phyloP scores from a whole-genome alignment of 2,329 filamentous ascomycete genomes.

The Fusarium sp. region DNA sequence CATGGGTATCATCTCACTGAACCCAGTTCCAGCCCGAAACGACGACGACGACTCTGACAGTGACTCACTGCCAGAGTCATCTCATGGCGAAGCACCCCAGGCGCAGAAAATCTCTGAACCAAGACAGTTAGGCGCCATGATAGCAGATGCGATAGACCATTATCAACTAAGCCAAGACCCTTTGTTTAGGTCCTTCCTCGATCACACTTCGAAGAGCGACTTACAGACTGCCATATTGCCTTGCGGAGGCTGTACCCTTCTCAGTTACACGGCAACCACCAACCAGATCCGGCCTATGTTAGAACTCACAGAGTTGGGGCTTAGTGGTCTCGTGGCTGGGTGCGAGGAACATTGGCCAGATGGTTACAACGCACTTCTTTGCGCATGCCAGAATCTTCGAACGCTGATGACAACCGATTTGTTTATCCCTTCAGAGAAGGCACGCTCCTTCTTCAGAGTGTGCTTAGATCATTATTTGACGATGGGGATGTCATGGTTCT shows the following conservation, averaged over 20 bases:
- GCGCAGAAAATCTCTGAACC: neutral
- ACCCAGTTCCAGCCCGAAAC: neutral
- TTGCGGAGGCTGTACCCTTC: conserved; percentile 37
- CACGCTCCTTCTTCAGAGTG: conserved; percentile 18
- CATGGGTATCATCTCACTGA: neutral
- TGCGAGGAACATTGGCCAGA: conserved; percentile 34
- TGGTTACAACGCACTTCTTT: conserved; percentile 37
- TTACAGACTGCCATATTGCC: conserved; percentile 32
- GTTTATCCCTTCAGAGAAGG: conserved; percentile 12
- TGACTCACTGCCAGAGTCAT: neutral
- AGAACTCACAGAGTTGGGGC: conserved; percentile 31
- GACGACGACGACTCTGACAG: neutral
- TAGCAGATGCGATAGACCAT: conserved; percentile 25
- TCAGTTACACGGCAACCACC: conserved; percentile 31
- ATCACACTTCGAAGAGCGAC: conserved; percentile 22
- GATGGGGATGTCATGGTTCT: conserved; percentile 32
- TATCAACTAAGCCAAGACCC: conserved; percentile 1
- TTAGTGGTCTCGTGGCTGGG: conserved; percentile 29
- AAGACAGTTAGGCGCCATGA: conserved; percentile 15
- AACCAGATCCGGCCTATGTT: conserved; percentile 15
- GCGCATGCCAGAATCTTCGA: conserved; percentile 22
- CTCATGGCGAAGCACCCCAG: neutral
- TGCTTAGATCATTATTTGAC: conserved; percentile 35
- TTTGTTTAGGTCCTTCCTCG: conserved; percentile 22
- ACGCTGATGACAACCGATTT: conserved; percentile 15